These are phyloP conservation scores for Pythium oligandrum DNA, from an alignment of 352 stramenopile genomes.

Conservation along the genomic window DNA sequence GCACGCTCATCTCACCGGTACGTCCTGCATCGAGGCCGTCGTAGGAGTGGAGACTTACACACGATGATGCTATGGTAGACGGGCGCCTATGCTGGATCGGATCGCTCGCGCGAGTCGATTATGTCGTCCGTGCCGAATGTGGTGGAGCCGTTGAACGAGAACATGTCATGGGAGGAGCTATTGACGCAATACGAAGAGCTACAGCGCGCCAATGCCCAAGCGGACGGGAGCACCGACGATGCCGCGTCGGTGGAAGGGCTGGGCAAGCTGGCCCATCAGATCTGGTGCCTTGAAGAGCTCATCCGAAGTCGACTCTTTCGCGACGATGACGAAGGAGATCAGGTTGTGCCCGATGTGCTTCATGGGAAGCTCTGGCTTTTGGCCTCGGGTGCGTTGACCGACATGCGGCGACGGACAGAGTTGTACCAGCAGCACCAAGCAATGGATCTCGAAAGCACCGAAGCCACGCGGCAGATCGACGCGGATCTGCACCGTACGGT, in stretches of 20 bases:
- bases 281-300: conserved; percentile 79
- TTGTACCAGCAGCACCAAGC: conserved; percentile 50
- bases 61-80: too few relatives aligned
- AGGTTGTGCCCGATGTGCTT: conserved; percentile 50
- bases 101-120: conserved; percentile 12
- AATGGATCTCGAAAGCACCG: conserved; percentile 49
- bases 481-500: conserved; percentile 80
- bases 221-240: conserved; percentile 20
- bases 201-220: conserved; percentile 42
- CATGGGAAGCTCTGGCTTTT: conserved; percentile 84
- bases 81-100: too few relatives aligned
- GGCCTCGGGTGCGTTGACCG: conserved; percentile 55
- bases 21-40: too few relatives aligned
- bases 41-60: too few relatives aligned
- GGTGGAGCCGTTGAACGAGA: conserved; percentile 32
- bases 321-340: conserved; percentile 44
- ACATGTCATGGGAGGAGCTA: conserved; percentile 56
- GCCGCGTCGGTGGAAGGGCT: conserved; percentile 38
- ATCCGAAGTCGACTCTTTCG: conserved; percentile 64
- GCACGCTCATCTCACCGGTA: conserved; percentile 21
- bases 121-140: conserved; percentile 34
- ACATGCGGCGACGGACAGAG: conserved; percentile 57
- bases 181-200: conserved; percentile 68
- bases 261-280: conserved; percentile 61
- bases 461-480: conserved; percentile 80